Evolutionary conservation across 768 basidiomycete species (phyloP).

Genomic region (Rhodotorula babjevae): DNA sequence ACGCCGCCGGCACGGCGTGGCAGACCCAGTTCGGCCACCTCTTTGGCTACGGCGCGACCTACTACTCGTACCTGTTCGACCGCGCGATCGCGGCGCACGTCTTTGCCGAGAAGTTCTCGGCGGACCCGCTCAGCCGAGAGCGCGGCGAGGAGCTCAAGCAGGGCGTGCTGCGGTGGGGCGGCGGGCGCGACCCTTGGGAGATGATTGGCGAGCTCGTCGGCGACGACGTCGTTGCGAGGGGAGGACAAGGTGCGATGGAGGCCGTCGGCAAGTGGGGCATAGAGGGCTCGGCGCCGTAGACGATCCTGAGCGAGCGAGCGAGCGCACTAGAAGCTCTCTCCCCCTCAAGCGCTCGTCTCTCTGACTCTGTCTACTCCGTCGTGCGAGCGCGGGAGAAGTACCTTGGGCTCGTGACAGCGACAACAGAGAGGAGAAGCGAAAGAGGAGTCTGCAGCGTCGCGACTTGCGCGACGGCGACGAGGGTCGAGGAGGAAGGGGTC

Average conservation of each 20-base stretch:
- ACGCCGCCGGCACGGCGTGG: slow-evolving; percentile 79
- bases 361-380: too few species aligned
- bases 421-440: too few species aligned
- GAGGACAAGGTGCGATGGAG: slow-evolving; percentile 77
- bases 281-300: slow-evolving; percentile 47
- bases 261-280: slow-evolving; percentile 85
- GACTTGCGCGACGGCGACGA: background rate
- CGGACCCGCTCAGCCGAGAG: slow-evolving; percentile 63
- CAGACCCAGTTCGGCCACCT: slow-evolving; percentile 95
- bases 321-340: too few species aligned
- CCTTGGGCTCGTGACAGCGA: background rate
- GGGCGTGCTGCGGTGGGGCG: slow-evolving; percentile 73
- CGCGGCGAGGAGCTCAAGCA: slow-evolving; percentile 75
- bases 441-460: background rate
- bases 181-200: slow-evolving; percentile 87
- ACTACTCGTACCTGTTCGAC: slow-evolving; percentile 96
- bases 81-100: slow-evolving; percentile 91
- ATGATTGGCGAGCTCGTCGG: slow-evolving; percentile 74
- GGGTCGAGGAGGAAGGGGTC: background rate
- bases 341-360: too few species aligned
- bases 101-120: slow-evolving; percentile 69
- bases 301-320: background rate
- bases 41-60: slow-evolving; percentile 93
- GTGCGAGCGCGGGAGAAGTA: too few species aligned
- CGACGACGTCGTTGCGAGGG: slow-evolving; percentile 61